phyloP scores from a whole-genome alignment of 176 grass and related monocot species.

The Raddia guianensis region DNA sequence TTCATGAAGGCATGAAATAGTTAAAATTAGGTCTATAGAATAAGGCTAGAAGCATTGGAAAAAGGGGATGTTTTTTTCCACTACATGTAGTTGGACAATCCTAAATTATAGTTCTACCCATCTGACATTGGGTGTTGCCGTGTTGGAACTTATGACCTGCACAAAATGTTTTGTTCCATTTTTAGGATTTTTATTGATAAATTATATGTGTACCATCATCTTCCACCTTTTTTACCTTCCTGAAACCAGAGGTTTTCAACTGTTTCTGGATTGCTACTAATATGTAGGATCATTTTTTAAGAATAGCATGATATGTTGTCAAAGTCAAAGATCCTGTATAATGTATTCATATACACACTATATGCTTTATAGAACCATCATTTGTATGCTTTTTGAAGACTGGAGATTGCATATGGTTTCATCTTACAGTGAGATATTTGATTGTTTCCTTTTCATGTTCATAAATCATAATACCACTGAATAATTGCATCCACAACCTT shows the following conservation, averaged over 20 bases:
- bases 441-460: neutral
- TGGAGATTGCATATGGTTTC: neutral
- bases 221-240: neutral
- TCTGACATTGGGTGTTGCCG: neutral
- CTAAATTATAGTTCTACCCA: neutral
- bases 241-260: neutral
- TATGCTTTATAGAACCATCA: conserved; percentile 6
- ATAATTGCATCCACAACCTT: neutral
- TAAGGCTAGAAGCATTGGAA: neutral
- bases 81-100: neutral
- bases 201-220: neutral
- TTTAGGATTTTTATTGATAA: neutral
- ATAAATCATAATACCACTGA: neutral
- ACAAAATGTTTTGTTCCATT: neutral
- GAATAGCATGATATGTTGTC: neutral
- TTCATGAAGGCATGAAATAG: too few species aligned
- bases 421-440: neutral
- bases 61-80: neutral
- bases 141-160: neutral
- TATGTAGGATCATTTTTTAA: neutral
- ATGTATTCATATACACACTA: neutral
- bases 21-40: neutral
- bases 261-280: neutral
- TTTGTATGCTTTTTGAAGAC: conserved; percentile 11
- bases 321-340: neutral